Conservation (phyloP, 805 yeast species). For the Ogataea populi-albae region DNA sequence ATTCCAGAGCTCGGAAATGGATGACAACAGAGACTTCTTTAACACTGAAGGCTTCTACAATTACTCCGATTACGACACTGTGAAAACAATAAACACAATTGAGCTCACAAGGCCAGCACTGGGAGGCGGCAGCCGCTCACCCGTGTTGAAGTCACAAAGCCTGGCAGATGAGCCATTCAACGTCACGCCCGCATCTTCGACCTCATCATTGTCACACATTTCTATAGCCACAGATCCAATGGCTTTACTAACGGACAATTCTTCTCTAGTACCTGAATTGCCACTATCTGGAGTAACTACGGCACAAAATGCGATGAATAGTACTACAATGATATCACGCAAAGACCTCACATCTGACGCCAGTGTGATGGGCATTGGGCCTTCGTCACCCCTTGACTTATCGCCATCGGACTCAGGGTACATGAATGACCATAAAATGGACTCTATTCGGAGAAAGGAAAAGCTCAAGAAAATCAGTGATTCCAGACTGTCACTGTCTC, state of each 20-base stretch:
- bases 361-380: no score
- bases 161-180: conserved; percentile 8
- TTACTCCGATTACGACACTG: conserved; percentile 14
- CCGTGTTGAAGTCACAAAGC: conserved; percentile 20
- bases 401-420: not conserved
- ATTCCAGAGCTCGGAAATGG: not conserved
- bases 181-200: conserved; percentile 2
- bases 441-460: conserved; percentile 9
- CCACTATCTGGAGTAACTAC: conserved; percentile 1
- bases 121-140: conserved; percentile 10
- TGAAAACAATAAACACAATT: conserved; percentile 20
- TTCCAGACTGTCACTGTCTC: conserved; percentile 56
- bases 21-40: conserved; percentile 1
- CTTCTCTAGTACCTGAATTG: conserved; percentile 1
- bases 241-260: conserved; percentile 3
- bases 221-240: conserved; percentile 7
- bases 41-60: conserved; percentile 2
- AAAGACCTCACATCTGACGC: no score
- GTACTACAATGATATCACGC: no score
- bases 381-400: conserved; percentile 3
- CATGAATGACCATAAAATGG: not conserved
- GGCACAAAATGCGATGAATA: not conserved
- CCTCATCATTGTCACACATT: conserved; percentile 2
- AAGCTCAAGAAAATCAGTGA: conserved; percentile 34
- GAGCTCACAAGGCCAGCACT: conserved; percentile 22